phyloP scores from a whole-genome alignment of 148 eudicot species.

The Cornus kousa region DNA sequence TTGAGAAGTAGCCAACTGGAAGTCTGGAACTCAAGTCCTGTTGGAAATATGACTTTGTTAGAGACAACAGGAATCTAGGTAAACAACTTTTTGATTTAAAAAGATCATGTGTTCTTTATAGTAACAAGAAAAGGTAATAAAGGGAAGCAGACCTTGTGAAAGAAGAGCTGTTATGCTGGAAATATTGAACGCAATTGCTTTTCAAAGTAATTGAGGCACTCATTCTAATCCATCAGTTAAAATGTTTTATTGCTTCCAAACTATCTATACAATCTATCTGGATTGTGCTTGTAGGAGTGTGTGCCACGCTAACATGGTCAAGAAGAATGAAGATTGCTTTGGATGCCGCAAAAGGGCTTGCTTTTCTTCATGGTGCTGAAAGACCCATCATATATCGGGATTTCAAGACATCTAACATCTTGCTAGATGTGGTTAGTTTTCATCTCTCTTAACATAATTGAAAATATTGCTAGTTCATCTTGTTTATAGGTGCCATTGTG shows the following conservation, averaged over 20 bases:
- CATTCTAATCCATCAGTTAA: not conserved
- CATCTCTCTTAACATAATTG: not conserved
- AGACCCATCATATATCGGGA: constrained; percentile 78
- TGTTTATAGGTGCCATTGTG: not conserved
- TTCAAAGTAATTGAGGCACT: not conserved
- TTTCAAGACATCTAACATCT: constrained; percentile 82
- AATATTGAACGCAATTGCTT: not conserved
- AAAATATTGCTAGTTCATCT: not conserved
- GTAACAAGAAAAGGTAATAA: not conserved
- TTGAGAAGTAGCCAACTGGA: no score
- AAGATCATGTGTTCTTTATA: not conserved
- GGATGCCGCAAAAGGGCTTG: constrained; percentile 87
- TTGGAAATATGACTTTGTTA: no score
- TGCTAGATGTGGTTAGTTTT: constrained; percentile 69
- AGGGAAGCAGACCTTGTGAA: not conserved
- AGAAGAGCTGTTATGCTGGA: not conserved
- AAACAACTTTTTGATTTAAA: not conserved
- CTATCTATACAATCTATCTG: not conserved
- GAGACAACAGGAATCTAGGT: not conserved
- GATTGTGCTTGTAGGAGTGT: constrained; percentile 48
- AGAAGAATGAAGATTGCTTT: constrained; percentile 77
- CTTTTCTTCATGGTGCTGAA: constrained; percentile 73
- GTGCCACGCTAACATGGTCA: constrained; percentile 70
- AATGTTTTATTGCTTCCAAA: not conserved
- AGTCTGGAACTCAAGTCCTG: no score